Conservation (phyloP, 2,329 filamentous ascomycete genomes). For the Cercospora canescens region DNA sequence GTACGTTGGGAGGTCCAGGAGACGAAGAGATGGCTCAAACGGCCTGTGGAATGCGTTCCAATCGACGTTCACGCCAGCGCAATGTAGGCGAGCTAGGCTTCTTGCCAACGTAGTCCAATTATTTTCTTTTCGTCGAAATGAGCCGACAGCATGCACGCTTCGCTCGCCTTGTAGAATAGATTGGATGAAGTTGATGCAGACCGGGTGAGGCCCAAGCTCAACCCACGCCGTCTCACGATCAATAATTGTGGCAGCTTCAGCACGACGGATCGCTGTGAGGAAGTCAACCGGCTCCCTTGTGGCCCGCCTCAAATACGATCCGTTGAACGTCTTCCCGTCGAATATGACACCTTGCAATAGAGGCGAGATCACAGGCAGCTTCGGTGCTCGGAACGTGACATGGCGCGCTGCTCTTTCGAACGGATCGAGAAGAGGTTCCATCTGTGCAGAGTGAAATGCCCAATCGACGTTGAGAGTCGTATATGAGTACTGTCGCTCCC, state of each 20-base stretch:
- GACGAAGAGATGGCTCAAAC: slow-evolving; percentile 41
- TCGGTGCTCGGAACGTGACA: slow-evolving; percentile 19
- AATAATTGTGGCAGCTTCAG: slow-evolving; percentile 37
- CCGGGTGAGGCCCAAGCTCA: slow-evolving; percentile 51
- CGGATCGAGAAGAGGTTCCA: slow-evolving; percentile 29
- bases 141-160: slow-evolving; percentile 30
- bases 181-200: slow-evolving; percentile 21
- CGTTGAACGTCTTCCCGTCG: slow-evolving; percentile 21
- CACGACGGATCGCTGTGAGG: slow-evolving; percentile 20
- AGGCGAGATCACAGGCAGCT: slow-evolving; percentile 35
- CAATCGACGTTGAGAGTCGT: too few relatives aligned
- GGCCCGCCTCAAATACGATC: slow-evolving; percentile 25
- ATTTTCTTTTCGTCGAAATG: slow-evolving; percentile 5
- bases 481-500: too few relatives aligned
- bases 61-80: slow-evolving; percentile 55
- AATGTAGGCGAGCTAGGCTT: slow-evolving; percentile 54
- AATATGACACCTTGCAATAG: slow-evolving; percentile 30
- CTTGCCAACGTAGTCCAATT: slow-evolving; percentile 53
- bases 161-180: not conserved
- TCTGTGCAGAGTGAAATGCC: slow-evolving; percentile 36
- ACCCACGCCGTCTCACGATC: slow-evolving; percentile 41
- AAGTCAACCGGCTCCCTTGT: slow-evolving; percentile 47
- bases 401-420: slow-evolving; percentile 23
- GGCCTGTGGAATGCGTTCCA: slow-evolving; percentile 60
- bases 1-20: slow-evolving; percentile 54